A percentile compares a stretch with the other conserved stretches of the same genome.
Conservation (phyloP, 768 basidiomycete species). For the Rubroboletus satanas region DNA sequence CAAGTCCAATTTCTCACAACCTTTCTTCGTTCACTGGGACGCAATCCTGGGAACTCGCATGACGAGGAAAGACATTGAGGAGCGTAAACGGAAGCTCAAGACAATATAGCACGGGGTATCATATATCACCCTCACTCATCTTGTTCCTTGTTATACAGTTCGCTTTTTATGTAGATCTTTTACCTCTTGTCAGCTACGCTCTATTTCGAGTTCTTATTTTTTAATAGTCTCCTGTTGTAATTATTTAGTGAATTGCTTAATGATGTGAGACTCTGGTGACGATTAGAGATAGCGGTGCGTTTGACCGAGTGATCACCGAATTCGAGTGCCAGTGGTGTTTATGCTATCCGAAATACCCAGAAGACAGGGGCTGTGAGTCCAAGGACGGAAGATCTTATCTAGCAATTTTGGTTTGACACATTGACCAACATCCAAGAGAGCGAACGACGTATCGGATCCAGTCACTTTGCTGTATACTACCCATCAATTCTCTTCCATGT, state of each 20-base stretch:
- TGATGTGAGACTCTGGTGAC: conserved; percentile 1
- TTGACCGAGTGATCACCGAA: too few relatives aligned
- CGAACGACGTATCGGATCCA: not conserved
- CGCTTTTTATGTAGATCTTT: not conserved
- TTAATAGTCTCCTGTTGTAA: conserved; percentile 22
- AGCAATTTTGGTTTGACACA: not conserved
- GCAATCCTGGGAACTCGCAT: conserved; percentile 76
- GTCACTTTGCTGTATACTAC: not conserved
- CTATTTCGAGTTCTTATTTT: conserved; percentile 1
- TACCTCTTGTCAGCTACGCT: not conserved
- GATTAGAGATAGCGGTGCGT: not conserved
- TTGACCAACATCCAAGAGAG: too few relatives aligned
- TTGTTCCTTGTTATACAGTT: not conserved
- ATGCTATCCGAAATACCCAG: too few relatives aligned
- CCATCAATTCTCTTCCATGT: conserved; percentile 15
- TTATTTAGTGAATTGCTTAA: conserved; percentile 12
- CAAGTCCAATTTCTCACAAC: conserved; percentile 94
- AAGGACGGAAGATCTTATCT: conserved; percentile 2
- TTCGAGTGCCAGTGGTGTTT: too few relatives aligned
- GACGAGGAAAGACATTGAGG: conserved; percentile 65
- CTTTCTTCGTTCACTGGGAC: conserved; percentile 97
- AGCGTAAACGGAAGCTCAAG: conserved; percentile 40
- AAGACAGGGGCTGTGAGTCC: conserved; percentile 4
- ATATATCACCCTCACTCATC: not conserved
- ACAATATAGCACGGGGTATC: conserved; percentile 9